Evolutionary conservation across 23 red algal species (phyloP), one percentile per base, ranked within the genome.

Genomic region (Porphyridium purpureum): DNA sequence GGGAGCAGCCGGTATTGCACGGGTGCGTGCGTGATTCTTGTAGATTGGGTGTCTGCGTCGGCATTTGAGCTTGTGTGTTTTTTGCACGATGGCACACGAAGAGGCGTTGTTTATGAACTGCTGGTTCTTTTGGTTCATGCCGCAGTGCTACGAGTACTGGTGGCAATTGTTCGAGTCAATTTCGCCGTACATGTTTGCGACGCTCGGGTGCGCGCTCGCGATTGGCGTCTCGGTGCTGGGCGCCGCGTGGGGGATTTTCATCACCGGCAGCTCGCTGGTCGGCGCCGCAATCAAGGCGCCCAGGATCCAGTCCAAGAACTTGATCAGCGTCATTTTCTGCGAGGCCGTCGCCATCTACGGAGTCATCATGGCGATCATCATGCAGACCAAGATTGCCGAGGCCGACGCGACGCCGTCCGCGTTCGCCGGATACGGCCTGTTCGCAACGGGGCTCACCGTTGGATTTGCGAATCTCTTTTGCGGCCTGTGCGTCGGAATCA

Each of bases 331-430:
- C 14, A 95, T 95, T 67, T 95, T 95, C 61, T 82, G 78, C 46
- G 88, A 95, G 48, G 88, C 88, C 0, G 81, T 77, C 31, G 88
- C 88, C 52, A 95, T 95, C n/a, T 95, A 95, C 42, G 88, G 88
- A 27, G 71, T 95, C 22, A 95, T 95, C 40, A 83, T 84, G 72
- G 88, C 88, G 1, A 95, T 95, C 30, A 76, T 95, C 53, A 60
- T 95, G 63, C 69, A 75, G 48, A 72, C 79, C 2, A 67, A 71
- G 49, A 80, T 95, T 52, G 54, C 53, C 22, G 62, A 78, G 55
- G 60, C 48, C 24, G 80, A 67, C 29, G 33, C 42, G 5, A 46
- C 72, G 33, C 51, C 51, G 11, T 65, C 72, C 31, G 66, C 67
- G 5, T 95, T 50, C 53, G 47, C 71, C 17, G 88, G 88, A 4